Percentiles rank a stretch among this genome's conserved stretches.
Conservation (phyloP, 2,329 filamentous ascomycete species). For the Leptosphaerulina australis region DNA sequence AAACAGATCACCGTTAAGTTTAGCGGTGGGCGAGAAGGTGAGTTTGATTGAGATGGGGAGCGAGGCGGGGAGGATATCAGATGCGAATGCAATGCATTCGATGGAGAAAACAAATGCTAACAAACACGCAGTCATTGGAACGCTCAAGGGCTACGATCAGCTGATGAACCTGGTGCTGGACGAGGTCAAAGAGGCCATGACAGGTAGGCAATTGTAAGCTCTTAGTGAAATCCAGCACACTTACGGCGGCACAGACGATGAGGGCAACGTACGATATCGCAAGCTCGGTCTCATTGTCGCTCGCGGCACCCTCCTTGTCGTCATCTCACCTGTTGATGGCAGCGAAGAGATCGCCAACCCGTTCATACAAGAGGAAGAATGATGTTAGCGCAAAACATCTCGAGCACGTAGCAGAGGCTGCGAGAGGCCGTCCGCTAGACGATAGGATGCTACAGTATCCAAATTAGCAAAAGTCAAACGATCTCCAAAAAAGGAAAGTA, state of each 20-base stretch:
- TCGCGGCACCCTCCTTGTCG: constrained; percentile 87
- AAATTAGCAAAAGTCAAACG: neutral
- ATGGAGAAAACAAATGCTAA: constrained; percentile 11
- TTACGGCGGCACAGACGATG: constrained; percentile 71
- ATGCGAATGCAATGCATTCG: neutral
- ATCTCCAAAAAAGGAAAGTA: neutral
- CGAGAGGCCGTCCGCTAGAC: neutral
- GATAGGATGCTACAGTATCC: neutral
- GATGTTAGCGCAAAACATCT: constrained; percentile 6
- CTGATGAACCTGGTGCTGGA: constrained; percentile 98
- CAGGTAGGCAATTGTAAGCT: constrained; percentile 65
- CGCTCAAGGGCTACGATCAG: constrained; percentile 93
- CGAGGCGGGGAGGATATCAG: neutral
- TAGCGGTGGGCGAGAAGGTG: constrained; percentile 90
- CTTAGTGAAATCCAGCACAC: neutral
- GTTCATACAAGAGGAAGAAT: constrained; percentile 72
- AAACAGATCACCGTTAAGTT: constrained; percentile 96
- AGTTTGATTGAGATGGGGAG: constrained; percentile 29
- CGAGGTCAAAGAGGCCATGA: constrained; percentile 86
- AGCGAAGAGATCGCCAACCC: constrained; percentile 97
- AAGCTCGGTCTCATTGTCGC: constrained; percentile 85
- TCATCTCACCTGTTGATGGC: constrained; percentile 90
- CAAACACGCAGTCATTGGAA: constrained; percentile 72
- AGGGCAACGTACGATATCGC: constrained; percentile 83
- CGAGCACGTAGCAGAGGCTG: neutral